Percentiles rank a stretch among this genome's conserved stretches.
Evolutionary conservation across 2,329 filamentous ascomycete genomes (phyloP).

Genomic region (Neofusicoccum kwambonambiense): DNA sequence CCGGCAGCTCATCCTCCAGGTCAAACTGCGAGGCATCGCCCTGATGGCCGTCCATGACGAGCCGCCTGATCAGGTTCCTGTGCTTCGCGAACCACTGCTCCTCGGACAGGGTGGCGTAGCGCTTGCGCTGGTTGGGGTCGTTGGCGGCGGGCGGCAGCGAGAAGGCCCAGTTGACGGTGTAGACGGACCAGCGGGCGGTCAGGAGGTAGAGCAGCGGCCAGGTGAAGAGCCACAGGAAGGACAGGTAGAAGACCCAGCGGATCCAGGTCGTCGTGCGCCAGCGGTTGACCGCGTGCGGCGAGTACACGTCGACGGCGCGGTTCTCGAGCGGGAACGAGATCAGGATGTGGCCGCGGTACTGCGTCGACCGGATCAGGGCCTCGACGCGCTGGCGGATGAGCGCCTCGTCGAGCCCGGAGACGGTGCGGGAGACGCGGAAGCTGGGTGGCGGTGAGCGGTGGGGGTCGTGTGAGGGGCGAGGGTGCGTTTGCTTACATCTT

Average conservation of each 20-base stretch:
- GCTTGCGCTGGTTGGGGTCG: slow-evolving; percentile 26
- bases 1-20: slow-evolving; percentile 40
- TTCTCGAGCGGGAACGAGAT: slow-evolving; percentile 62
- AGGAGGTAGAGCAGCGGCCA: slow-evolving; percentile 70
- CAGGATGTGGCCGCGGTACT: slow-evolving; percentile 63
- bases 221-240: slow-evolving; percentile 65
- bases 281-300: slow-evolving; percentile 59
- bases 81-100: slow-evolving; percentile 63
- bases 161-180: slow-evolving; percentile 61
- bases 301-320: slow-evolving; percentile 62
- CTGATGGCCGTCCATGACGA: slow-evolving; percentile 59
- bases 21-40: slow-evolving; percentile 53
- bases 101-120: slow-evolving; percentile 53
- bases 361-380: slow-evolving; percentile 60
- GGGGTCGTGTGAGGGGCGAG: background rate
- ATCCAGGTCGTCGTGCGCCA: slow-evolving; percentile 67
- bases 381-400: slow-evolving; percentile 54
- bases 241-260: slow-evolving; percentile 63
- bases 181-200: slow-evolving; percentile 67
- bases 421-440: slow-evolving; percentile 42
- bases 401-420: slow-evolving; percentile 62
- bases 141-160: slow-evolving; percentile 37
- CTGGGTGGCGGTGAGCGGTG: background rate
- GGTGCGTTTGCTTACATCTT: slow-evolving; percentile 40
- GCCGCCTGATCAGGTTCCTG: slow-evolving; percentile 58